phyloP scores from a whole-genome alignment of 1,139 yeast species.

The Zygosaccharomyces sapae region DNA sequence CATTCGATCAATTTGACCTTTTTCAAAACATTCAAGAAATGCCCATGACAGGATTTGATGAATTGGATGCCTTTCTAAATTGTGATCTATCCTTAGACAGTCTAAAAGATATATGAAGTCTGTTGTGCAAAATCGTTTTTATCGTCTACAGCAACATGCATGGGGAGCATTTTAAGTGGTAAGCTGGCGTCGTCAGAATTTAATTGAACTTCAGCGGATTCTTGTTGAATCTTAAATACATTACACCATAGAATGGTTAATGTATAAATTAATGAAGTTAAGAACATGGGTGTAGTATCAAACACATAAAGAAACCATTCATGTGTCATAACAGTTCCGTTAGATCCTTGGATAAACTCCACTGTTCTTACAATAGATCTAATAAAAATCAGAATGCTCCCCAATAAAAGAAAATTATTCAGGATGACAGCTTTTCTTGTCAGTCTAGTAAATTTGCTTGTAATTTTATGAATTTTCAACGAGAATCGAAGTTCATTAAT shows the following conservation, averaged over 20 bases:
- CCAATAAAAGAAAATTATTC: constrained; percentile 29
- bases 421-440: constrained; percentile 23
- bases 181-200: background rate
- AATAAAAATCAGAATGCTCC: constrained; percentile 39
- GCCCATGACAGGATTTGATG: background rate
- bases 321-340: constrained; percentile 38
- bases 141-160: constrained; percentile 22
- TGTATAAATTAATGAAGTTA: constrained; percentile 14
- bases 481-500: constrained; percentile 27
- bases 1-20: background rate
- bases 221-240: constrained; percentile 19
- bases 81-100: background rate
- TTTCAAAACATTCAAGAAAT: background rate
- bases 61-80: background rate
- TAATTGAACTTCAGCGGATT: constrained; percentile 17
- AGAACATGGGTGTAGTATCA: constrained; percentile 37
- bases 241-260: constrained; percentile 12
- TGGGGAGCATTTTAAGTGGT: background rate
- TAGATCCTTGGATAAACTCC: constrained; percentile 41
- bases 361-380: constrained; percentile 42
- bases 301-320: constrained; percentile 41
- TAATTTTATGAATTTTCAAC: constrained; percentile 13
- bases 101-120: constrained; percentile 5
- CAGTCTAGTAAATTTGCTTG: constrained; percentile 5
- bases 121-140: constrained; percentile 1